phyloP scores from a whole-genome alignment of 164 flowering plant species.

The Tetrastigma voinierianum region DNA sequence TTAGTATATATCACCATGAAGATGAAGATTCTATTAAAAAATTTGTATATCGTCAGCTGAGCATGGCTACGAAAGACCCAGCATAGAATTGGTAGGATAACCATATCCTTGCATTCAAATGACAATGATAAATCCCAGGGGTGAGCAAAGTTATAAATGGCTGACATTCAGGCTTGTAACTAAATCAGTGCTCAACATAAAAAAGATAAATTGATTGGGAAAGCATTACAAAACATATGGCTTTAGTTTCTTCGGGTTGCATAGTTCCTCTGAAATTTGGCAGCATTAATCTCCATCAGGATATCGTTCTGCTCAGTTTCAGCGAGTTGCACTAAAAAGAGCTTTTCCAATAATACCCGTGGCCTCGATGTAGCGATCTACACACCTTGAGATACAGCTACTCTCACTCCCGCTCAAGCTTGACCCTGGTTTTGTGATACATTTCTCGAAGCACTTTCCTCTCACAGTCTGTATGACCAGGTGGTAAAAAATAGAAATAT shows the following conservation, averaged over 20 bases:
- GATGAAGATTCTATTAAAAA: background rate
- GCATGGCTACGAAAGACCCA: background rate
- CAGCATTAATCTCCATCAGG: conserved; percentile 1
- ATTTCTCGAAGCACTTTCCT: conserved; percentile 87
- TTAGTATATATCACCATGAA: background rate
- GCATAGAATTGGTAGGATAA: background rate
- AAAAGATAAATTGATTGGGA: background rate
- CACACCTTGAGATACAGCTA: conserved; percentile 91
- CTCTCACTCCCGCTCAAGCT: conserved; percentile 91
- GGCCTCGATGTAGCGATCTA: conserved; percentile 96
- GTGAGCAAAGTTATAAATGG: background rate
- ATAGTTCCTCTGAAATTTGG: background rate
- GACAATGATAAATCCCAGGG: background rate
- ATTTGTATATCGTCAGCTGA: background rate
- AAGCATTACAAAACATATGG: background rate
- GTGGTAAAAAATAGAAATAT: background rate
- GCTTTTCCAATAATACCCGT: conserved; percentile 79
- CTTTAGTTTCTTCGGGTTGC: background rate
- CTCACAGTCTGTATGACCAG: conserved; percentile 60
- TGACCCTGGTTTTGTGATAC: conserved; percentile 88
- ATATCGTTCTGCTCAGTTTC: conserved; percentile 6
- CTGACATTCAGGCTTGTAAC: background rate
- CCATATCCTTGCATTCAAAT: background rate
- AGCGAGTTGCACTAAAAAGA: conserved; percentile 52
- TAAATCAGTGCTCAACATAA: background rate